Evolutionary conservation across 768 basidiomycete genomes (phyloP), one percentile per base, ranked within the genome.

Genomic region (Floccularia luteovirens): DNA sequence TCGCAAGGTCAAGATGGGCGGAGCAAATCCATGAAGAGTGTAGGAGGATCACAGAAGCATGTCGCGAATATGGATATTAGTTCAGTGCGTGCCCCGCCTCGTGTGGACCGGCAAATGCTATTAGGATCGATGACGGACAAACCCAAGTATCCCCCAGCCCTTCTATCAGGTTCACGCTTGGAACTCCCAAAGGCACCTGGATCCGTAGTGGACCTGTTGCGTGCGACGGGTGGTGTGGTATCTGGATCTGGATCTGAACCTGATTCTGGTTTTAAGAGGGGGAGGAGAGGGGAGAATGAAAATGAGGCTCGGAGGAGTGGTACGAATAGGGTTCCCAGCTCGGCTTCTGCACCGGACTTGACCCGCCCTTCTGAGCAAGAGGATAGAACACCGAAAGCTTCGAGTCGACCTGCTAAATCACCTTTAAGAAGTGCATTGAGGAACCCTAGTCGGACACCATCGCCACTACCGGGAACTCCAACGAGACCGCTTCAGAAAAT

Each of bases 401-500:
- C 38, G 13, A 51, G 43, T 20, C 53, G 59, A 5, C 64, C 66
- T 2, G 59, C 61, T 6, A 72, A 69, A 53, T 54, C 63, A 20
- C 82, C 82, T 0, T 50, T 87, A 23, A 66, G 72, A 39, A 83
- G 82, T 39, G 84, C 82, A 17, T 46, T 87, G 58, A 71, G 74
- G 47, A 70, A 72, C 43, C 32, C 66, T 10, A 75, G 71, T 43
- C 56, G 70, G 34, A 68, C 70, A 19, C 70, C 74, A 6, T 75
- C 75, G 17, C 75, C 76, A 5, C 42, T 54, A 36, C 53, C 53
- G 0, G 45, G n/a, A 17, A 30, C 41, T 22, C 39, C 24, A 8
- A 28, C 27, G 10, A 28, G 27, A 28, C 33, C 33, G 8, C 8
- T 17, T 8, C 11, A 8, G 19, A 17, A 34, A 8, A 8, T 11